Conservation (phyloP, 192 early-diverging fungal species). For the Jimgerdemannia lactiflua region DNA sequence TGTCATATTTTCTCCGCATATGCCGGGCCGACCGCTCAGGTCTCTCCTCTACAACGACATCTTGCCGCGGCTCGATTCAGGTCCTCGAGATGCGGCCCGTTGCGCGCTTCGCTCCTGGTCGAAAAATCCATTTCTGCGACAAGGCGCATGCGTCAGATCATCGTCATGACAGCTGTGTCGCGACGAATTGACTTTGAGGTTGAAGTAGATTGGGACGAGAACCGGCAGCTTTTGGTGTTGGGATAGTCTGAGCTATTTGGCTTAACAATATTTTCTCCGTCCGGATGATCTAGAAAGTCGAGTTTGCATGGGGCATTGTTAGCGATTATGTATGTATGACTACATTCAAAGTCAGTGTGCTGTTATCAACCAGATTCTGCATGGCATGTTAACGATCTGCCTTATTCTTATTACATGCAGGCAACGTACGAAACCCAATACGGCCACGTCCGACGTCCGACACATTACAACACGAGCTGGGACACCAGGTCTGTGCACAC, state of each 20-base stretch:
- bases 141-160: constrained; percentile 73
- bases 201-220: constrained; percentile 94
- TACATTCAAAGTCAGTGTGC: no score
- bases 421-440: constrained; percentile 96
- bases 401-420: no score
- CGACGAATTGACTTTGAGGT: constrained; percentile 85
- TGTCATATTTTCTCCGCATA: no score
- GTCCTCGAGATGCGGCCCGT: no score
- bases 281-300: no score
- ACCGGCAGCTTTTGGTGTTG: constrained; percentile 76
- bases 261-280: no score
- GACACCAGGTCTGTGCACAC: no score
- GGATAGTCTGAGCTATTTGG: no score
- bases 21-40: constrained; percentile 73
- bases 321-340: constrained; percentile 66
- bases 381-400: no score
- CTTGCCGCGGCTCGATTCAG: constrained; percentile 82
- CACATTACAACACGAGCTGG: constrained; percentile 94
- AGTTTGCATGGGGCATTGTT: constrained; percentile 66
- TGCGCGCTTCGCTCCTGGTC: constrained; percentile 73
- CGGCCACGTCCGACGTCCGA: constrained; percentile 87
- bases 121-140: constrained; percentile 58
- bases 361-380: no score
- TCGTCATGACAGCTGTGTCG: constrained; percentile 72
- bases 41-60: constrained; percentile 69